Conservation (phyloP, 352 stramenopile genomes). For the Phytophthora meadii region DNA sequence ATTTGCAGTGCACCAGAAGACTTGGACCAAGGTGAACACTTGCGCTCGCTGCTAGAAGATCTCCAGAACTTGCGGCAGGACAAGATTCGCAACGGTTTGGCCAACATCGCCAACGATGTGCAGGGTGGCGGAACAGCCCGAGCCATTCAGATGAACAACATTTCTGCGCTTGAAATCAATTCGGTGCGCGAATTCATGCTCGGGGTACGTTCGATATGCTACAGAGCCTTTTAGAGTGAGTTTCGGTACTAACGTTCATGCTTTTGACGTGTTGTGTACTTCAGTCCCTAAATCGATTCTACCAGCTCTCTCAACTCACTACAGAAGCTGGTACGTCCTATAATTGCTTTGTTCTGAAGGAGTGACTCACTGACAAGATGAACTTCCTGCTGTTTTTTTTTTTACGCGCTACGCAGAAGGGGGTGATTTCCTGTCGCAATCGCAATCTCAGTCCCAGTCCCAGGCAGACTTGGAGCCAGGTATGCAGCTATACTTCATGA, state of each 20-base stretch:
- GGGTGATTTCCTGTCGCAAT: slow-evolving; percentile 32
- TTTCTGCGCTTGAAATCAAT: slow-evolving; percentile 87
- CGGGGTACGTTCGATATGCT: slow-evolving; percentile 46
- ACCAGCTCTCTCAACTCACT: slow-evolving; percentile 68
- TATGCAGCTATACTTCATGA: slow-evolving; percentile 11
- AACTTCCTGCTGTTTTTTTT: slow-evolving; percentile 1
- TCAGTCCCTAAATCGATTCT: slow-evolving; percentile 85
- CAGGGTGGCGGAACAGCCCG: slow-evolving; percentile 75
- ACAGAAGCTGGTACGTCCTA: slow-evolving; percentile 42
- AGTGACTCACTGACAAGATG: not conserved
- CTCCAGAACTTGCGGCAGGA: slow-evolving; percentile 90
- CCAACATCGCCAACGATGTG: slow-evolving; percentile 80
- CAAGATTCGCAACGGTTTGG: slow-evolving; percentile 90
- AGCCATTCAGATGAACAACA: slow-evolving; percentile 91
- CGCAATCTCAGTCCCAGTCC: slow-evolving; percentile 44
- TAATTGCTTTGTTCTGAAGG: not conserved
- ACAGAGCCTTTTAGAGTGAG: too few relatives aligned
- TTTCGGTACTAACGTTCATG: not conserved
- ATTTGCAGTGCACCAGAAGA: slow-evolving; percentile 77
- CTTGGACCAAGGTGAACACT: slow-evolving; percentile 82
- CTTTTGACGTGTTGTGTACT: not conserved
- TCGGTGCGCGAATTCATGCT: slow-evolving; percentile 91
- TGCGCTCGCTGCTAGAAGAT: slow-evolving; percentile 86
- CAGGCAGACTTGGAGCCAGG: slow-evolving; percentile 48
- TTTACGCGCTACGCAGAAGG: slow-evolving; percentile 17